Percentiles rank a stretch among this genome's conserved stretches.
Conservation (phyloP, 164 flowering plant genomes). For the Piper betle region DNA sequence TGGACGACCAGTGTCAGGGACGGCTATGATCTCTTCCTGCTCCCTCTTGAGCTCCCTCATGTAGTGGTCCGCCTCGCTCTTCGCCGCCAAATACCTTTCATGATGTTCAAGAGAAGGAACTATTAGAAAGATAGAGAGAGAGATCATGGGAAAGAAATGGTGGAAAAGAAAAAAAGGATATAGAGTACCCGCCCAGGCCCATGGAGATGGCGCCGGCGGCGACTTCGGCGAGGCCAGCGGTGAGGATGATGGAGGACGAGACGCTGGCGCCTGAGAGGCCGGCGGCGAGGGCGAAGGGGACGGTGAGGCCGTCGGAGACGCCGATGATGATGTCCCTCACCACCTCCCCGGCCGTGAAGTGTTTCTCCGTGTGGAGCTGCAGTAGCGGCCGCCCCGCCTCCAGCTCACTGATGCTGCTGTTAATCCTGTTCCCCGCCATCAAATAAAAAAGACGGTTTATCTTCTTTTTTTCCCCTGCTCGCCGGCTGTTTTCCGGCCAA, state of each 20-base stretch:
- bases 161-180: not conserved
- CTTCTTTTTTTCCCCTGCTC: no score
- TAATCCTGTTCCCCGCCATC: not conserved
- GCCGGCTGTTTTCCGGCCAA: no score
- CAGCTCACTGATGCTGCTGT: not conserved
- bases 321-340: constrained; percentile 93
- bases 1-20: constrained; percentile 63
- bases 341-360: constrained; percentile 76
- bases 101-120: not conserved
- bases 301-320: constrained; percentile 89
- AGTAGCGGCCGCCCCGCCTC: constrained; percentile 16
- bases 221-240: constrained; percentile 95
- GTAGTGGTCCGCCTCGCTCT: constrained; percentile 93
- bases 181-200: constrained; percentile 84
- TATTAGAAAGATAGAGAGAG: not conserved
- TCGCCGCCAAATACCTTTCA: constrained; percentile 76
- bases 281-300: constrained; percentile 94
- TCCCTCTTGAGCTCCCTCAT: constrained; percentile 66
- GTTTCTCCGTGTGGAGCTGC: constrained; percentile 45
- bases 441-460: no score
- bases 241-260: constrained; percentile 65
- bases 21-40: constrained; percentile 64
- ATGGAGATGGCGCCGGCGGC: constrained; percentile 97
- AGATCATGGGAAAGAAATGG: not conserved
- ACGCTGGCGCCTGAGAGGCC: constrained; percentile 82